These are phyloP conservation scores for Solidago caesia DNA, from an alignment of 129 eudicot genomes.

Conservation along the genomic window DNA sequence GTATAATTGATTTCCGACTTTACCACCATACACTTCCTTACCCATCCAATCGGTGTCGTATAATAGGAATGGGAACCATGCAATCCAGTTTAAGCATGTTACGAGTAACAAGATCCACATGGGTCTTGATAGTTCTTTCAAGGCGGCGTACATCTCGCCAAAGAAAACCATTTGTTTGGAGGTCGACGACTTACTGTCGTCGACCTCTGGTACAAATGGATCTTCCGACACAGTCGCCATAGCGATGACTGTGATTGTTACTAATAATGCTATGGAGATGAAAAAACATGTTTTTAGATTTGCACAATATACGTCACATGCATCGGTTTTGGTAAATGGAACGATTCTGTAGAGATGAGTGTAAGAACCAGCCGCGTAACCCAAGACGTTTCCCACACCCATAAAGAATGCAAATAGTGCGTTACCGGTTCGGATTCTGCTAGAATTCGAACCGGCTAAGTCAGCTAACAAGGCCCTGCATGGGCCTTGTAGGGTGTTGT, in stretches of 20 bases:
- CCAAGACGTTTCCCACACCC: conserved; percentile 75
- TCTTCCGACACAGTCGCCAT: conserved; percentile 44
- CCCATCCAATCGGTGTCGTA: conserved; percentile 90
- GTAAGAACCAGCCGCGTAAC: conserved; percentile 82
- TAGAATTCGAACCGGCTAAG: conserved; percentile 36
- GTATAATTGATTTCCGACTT: conserved; percentile 24
- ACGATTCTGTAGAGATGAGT: conserved; percentile 44
- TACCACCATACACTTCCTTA: conserved; percentile 65
- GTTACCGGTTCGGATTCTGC: conserved; percentile 47
- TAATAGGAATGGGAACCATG: conserved; percentile 62
- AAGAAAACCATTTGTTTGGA: conserved; percentile 10
- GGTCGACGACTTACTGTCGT: background rate
- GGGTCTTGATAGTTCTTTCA: conserved; percentile 34
- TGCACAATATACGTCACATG: conserved; percentile 74
- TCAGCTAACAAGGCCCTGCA: conserved; percentile 75
- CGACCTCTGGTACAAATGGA: conserved; percentile 16
- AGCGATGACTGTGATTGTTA: conserved; percentile 41
- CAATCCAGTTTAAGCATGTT: conserved; percentile 62
- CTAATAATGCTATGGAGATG: conserved; percentile 55
- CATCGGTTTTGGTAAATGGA: conserved; percentile 58
- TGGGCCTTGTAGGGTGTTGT: conserved; percentile 72
- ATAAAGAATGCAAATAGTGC: conserved; percentile 65
- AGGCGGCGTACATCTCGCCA: conserved; percentile 31
- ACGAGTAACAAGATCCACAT: conserved; percentile 53
- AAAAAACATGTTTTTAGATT: conserved; percentile 67